Base-by-base conservation (phyloP, 2,329 filamentous ascomycete species). In the Penicillium sp. region DNA sequence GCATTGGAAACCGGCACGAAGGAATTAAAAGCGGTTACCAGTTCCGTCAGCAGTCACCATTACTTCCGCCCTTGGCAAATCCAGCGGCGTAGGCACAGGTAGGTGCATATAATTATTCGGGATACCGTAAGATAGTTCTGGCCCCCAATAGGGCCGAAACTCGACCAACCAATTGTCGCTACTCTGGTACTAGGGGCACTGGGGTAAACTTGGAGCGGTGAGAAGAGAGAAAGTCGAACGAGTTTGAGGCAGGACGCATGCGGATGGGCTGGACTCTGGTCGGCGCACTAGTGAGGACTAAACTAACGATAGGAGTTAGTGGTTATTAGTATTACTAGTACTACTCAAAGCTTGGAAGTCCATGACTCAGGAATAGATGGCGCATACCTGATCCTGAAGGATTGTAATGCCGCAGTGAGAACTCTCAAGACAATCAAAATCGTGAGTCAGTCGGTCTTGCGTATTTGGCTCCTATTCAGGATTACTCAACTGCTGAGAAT, bases 141-240 rank as follows among this genome's bases (percentile, higher is more conserved):
- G 17, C n/a, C 38, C 17, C 38, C 28, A 42, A 9, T 42, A 10
- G 38, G 38, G 38, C 38, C 38, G 19, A 42, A 19, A 19, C 10
- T 42, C 38, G 17, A 42, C 38, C 38, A 42, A 42, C 38, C n/a
- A 42, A 19, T 1, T 4, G n/a, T 8, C 38, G 19, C 4, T 38
- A 38, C 35, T 17, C 2, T 38, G 17, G 17, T n/a, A 38, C 15
- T 38, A n/a, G 35, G 24, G 17, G 22, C 12, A 12, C 30, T 33
- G 30, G 17, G 45, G 12, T 2, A 10, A 53, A 33, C 42, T 61
- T 38, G 53, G 55, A 59, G 58, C 59, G 49, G 56, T 53, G 62
- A 62, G 62, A 60, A 38, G 35, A n/a, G 40, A 55, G 40, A 47
- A n/a, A 37, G 35, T 37, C 35, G 12, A 37, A 24, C 28, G 24